Conservation (phyloP, 1,284 basidiomycete genomes). For the Fomitopsis palustris region DNA sequence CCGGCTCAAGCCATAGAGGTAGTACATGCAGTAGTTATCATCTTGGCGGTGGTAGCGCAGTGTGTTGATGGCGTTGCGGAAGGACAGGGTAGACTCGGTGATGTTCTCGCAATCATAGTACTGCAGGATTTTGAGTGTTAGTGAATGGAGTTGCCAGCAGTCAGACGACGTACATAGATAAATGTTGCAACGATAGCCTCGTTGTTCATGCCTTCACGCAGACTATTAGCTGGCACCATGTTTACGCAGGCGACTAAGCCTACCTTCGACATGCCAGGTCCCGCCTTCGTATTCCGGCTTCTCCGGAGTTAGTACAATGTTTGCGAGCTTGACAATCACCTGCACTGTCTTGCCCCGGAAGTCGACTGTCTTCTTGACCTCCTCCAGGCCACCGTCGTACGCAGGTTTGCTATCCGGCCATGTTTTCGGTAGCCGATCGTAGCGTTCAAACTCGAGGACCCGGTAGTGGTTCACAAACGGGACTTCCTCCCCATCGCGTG, state of each 20-base stretch:
- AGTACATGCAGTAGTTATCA: slow-evolving; percentile 6
- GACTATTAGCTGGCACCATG: background rate
- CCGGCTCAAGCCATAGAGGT: slow-evolving; percentile 7
- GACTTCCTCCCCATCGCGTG: no score
- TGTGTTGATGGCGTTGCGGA: slow-evolving; percentile 12
- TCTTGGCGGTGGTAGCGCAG: slow-evolving; percentile 3
- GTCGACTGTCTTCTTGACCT: background rate
- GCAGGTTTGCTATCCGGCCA: background rate
- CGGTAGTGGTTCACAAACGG: no score
- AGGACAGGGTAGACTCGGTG: slow-evolving; percentile 15
- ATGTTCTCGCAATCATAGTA: slow-evolving; percentile 17
- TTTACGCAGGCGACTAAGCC: background rate
- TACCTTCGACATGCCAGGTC: slow-evolving; percentile 33
- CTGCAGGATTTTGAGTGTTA: background rate
- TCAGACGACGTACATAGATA: background rate
- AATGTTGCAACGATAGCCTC: slow-evolving; percentile 36
- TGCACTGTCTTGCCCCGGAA: slow-evolving; percentile 32
- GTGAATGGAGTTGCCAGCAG: background rate
- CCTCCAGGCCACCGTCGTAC: background rate
- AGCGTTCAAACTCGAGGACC: background rate
- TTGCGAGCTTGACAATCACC: slow-evolving; percentile 49
- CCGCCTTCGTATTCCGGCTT: slow-evolving; percentile 31
- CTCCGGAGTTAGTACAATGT: slow-evolving; percentile 45
- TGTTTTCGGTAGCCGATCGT: background rate
- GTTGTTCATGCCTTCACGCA: slow-evolving; percentile 30